A percentile compares a stretch with the other conserved stretches of the same genome.
Conservation (phyloP, 352 stramenopile genomes). For the Blastocystis sp. region DNA sequence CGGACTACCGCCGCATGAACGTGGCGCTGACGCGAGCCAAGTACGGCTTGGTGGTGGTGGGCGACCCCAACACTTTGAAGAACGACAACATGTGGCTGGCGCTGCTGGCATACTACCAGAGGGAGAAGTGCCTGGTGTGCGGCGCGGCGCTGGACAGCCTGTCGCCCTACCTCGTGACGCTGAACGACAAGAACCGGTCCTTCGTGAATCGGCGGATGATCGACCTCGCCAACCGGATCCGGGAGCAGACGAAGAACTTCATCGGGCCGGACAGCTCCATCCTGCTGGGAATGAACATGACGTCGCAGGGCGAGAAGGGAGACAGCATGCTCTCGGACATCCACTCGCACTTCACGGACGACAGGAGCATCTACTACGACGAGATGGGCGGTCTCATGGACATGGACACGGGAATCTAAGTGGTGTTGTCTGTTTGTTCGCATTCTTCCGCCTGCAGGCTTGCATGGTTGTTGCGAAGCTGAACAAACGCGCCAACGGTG, state of each 20-base stretch:
- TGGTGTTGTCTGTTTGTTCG: background rate
- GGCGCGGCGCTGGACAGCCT: conserved; percentile 73
- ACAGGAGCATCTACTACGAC: background rate
- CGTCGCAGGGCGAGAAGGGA: background rate
- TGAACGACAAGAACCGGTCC: background rate
- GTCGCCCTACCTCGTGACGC: conserved; percentile 10
- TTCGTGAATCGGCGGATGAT: background rate
- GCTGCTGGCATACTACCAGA: conserved; percentile 93
- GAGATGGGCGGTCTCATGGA: background rate
- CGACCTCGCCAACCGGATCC: background rate
- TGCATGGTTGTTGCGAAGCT: conserved; percentile 33
- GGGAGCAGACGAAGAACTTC: conserved; percentile 24
- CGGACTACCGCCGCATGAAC: conserved; percentile 93
- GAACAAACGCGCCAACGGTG: conserved; percentile 7
- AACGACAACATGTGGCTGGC: conserved; percentile 93
- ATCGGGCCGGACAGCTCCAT: conserved; percentile 9
- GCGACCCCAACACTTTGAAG: conserved; percentile 91
- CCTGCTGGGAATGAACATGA: conserved; percentile 9
- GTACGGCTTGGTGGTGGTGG: conserved; percentile 94
- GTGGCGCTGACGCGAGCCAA: conserved; percentile 95
- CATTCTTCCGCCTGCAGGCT: background rate
- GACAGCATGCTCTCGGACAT: background rate
- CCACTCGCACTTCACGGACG: background rate
- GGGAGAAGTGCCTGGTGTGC: conserved; percentile 89
- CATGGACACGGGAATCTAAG: conserved; percentile 4